These are phyloP conservation scores for Cladophialophora psammophila DNA, from an alignment of 2,329 filamentous ascomycete genomes.

Conservation along the genomic window DNA sequence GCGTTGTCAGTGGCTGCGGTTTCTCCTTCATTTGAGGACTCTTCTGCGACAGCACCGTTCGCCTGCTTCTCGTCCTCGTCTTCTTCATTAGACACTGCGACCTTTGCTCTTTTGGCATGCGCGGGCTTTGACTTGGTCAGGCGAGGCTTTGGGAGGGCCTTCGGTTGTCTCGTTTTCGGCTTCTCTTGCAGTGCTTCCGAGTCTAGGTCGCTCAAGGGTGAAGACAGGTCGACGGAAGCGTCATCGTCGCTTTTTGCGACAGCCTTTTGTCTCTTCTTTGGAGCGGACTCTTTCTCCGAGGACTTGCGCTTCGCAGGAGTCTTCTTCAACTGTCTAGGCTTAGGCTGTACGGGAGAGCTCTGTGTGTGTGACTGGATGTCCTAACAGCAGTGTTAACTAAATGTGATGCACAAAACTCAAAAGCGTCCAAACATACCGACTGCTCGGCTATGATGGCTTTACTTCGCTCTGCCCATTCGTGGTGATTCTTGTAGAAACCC, in stretches of 20 bases:
- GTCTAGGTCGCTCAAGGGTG: constrained; percentile 27
- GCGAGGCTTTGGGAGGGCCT: constrained; percentile 12
- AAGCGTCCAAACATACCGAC: constrained; percentile 50
- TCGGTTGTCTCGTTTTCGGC: constrained; percentile 23
- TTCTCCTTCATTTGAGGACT: constrained; percentile 18
- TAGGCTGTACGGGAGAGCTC: constrained; percentile 23
- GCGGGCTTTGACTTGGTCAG: constrained; percentile 36
- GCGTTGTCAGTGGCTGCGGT: constrained; percentile 13
- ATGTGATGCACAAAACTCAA: not conserved
- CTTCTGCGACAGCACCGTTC: constrained; percentile 17
- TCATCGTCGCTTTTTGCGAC: constrained; percentile 18
- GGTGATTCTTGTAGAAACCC: constrained; percentile 63
- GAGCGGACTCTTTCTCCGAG: constrained; percentile 22
- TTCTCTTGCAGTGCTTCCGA: constrained; percentile 26
- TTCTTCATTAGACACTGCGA: constrained; percentile 32
- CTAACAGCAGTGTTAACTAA: constrained; percentile 38
- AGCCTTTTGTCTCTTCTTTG: constrained; percentile 34
- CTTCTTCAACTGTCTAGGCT: constrained; percentile 9
- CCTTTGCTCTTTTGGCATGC: constrained; percentile 32
- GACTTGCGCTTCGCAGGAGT: constrained; percentile 33
- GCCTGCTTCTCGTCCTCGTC: constrained; percentile 24
- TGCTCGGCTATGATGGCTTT: constrained; percentile 62
- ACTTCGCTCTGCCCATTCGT: constrained; percentile 62
- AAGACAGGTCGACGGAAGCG: constrained; percentile 36
- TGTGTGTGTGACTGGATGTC: constrained; percentile 44